Evolutionary conservation across 805 yeast species (phyloP), one percentile per base, ranked within the genome.

Genomic region (Candida broadrunensis): DNA sequence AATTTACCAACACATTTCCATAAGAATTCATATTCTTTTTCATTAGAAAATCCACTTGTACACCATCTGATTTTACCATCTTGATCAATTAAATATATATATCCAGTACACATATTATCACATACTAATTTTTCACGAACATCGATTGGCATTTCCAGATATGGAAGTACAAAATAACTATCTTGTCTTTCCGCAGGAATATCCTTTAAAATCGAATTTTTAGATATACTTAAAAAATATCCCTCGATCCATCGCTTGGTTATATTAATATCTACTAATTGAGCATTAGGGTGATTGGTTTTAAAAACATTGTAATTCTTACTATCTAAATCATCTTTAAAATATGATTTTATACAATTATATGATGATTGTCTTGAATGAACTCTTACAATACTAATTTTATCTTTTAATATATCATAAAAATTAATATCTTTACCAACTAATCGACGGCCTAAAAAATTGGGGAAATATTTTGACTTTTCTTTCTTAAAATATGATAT

Each of bases 21-120:
- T 41, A 87, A 60, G 13, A 78, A 65, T 14, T 68, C 67, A 36
- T 68, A 64, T 50, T 93, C 99, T 25, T 75, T 74, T n/a, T 74
- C 79, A 13, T 73, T 72, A 1, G 96, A 84, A 30, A 75, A 77
- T 2, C 98, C 99, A 50, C 95, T 80, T 3, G 88, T 86, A 18
- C 88, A 89, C 98, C 98, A 91, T 51, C 98, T 72, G 39, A 93
- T 83, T 52, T 77, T 82, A 38, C 84, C 83, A 12, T 80, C 68
- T 13, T 70, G 70, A 55, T 93, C 99, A 26, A 93, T 74, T 4
- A 91, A 67, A 48, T 88, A 84, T 9, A 89, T 68, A 55, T 87
- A 89, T 0, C 98, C 98, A 2, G 95, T 79, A 51, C 84, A 85
- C 17, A 78, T 74, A 56, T 91, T 91, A 41, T 81, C 82, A 49